These are phyloP conservation scores for Hygrocybe coccinea DNA, from an alignment of 768 basidiomycete species.

Conservation along the genomic window DNA sequence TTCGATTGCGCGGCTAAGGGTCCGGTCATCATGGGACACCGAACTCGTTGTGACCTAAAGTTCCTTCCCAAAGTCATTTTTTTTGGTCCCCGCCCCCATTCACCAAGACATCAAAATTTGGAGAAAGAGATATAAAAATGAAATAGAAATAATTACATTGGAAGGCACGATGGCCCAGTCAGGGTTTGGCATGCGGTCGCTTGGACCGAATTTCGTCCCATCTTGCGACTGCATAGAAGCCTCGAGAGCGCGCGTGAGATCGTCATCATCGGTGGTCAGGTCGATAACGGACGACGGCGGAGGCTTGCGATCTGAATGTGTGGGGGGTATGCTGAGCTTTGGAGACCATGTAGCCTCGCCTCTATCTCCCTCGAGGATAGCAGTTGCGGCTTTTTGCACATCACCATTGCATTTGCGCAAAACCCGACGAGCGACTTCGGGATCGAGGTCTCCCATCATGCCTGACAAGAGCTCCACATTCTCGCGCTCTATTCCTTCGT, in stretches of 20 bases:
- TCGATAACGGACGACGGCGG: slow-evolving; percentile 46
- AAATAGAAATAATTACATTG: slow-evolving; percentile 41
- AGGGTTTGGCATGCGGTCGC: slow-evolving; percentile 56
- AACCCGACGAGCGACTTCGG: slow-evolving; percentile 48
- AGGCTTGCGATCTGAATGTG: slow-evolving; percentile 12
- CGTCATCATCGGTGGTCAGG: slow-evolving; percentile 52
- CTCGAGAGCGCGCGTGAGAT: slow-evolving; percentile 48
- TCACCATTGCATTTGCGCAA: slow-evolving; percentile 59
- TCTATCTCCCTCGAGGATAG: slow-evolving; percentile 50
- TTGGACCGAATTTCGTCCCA: slow-evolving; percentile 50
- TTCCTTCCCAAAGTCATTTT: not conserved
- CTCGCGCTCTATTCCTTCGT: slow-evolving; percentile 27
- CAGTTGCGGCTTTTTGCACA: slow-evolving; percentile 50
- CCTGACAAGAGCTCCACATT: slow-evolving; percentile 32
- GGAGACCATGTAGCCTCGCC: slow-evolving; percentile 9
- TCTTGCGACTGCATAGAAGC: slow-evolving; percentile 47
- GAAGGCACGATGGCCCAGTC: slow-evolving; percentile 69
- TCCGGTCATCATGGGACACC: slow-evolving; percentile 53
- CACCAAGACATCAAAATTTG: not conserved
- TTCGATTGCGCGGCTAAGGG: slow-evolving; percentile 65
- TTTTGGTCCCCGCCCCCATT: too few relatives aligned
- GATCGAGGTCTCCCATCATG: slow-evolving; percentile 36
- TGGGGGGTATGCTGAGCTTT: slow-evolving; percentile 19
- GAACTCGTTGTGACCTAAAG: slow-evolving; percentile 29
- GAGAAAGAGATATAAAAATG: not conserved